phyloP scores from a whole-genome alignment of 768 basidiomycete species.

The Boletus huronensis region DNA sequence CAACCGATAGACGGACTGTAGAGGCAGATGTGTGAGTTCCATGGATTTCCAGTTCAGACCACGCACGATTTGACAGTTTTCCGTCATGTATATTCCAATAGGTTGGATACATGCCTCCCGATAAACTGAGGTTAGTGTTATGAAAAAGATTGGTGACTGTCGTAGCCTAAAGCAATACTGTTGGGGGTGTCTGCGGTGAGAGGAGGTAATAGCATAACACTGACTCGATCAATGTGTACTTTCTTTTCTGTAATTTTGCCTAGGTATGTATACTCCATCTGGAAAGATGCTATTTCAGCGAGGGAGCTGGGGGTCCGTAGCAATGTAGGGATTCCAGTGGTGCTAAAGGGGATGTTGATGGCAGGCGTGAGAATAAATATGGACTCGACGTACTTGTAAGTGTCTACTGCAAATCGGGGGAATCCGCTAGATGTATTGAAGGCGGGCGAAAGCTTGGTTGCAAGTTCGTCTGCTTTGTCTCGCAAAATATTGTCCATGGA shows the following conservation, averaged over 20 bases:
- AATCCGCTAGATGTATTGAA: slow-evolving; percentile 71
- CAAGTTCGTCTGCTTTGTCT: slow-evolving; percentile 74
- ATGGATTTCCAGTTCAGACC: neutral
- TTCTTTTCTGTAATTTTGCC: slow-evolving; percentile 73
- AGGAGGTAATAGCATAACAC: slow-evolving; percentile 12
- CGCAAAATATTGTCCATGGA: slow-evolving; percentile 61
- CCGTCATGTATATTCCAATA: slow-evolving; percentile 52
- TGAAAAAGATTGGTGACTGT: slow-evolving; percentile 47
- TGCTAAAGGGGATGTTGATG: slow-evolving; percentile 2
- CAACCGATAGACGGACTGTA: slow-evolving; percentile 51
- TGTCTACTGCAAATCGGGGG: slow-evolving; percentile 68
- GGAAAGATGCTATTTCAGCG: slow-evolving; percentile 82
- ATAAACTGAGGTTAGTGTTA: slow-evolving; percentile 40
- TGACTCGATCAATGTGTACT: slow-evolving; percentile 54
- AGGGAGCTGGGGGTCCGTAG: slow-evolving; percentile 43
- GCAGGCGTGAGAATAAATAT: neutral
- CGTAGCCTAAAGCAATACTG: slow-evolving; percentile 37
- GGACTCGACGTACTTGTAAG: slow-evolving; percentile 43
- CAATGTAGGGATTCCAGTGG: neutral
- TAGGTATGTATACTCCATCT: slow-evolving; percentile 83
- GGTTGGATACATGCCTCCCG: slow-evolving; percentile 64
- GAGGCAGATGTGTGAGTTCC: neutral
- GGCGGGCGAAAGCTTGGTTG: slow-evolving; percentile 61
- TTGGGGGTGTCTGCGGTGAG: neutral
- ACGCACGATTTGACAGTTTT: slow-evolving; percentile 46